Evolutionary conservation across 148 eudicot species (phyloP), one percentile per base, ranked within the genome.

Genomic region (Amaranthus cruentus): DNA sequence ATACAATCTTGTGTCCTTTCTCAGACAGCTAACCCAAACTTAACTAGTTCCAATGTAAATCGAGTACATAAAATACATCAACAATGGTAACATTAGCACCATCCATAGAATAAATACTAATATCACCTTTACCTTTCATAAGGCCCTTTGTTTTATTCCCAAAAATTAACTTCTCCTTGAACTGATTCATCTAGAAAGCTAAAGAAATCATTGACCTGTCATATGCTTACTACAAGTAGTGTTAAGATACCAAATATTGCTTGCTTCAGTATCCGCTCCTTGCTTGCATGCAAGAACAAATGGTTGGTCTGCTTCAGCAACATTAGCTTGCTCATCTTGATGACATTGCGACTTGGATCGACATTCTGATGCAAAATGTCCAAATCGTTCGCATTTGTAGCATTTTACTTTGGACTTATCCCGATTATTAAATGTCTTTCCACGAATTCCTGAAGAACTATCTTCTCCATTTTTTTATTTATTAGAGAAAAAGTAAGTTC

Each of bases 91-190:
- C 8, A 56, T 77, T 70, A 3, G 43, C 50, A 54, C 66, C 80
- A 56, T 71, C 46, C 8, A 71, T 77, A 4, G 67, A 28, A 0
- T 12, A 66, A 11, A 72, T 47, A 10, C 46, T 55, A 12, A 65
- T 65, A 8, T 72, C 60, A 52, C 79, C 73, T 60, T 51, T 76
- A 5, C 79, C 73, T 51, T 69, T 51, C 28, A 76, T 69, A 5
- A 11, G 21, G 13, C 63, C 59, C 64, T 63, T 21, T 1, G 60
- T 50, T n/a, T n/a, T 8, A 28, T 69, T 64, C 61, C 73, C 69
- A 69, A 70, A 77, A 13, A 18, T 53, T 47, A 18, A 76, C 54
- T 15, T 76, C 53, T 43, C 69, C 79, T 11, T 11, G 0, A 0
- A 76, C 62, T 5, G 6, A 50, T 54, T 69, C 74, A 54, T 76